phyloP scores from a whole-genome alignment of 139 green algal species.

The Dunaliella primolecta region DNA sequence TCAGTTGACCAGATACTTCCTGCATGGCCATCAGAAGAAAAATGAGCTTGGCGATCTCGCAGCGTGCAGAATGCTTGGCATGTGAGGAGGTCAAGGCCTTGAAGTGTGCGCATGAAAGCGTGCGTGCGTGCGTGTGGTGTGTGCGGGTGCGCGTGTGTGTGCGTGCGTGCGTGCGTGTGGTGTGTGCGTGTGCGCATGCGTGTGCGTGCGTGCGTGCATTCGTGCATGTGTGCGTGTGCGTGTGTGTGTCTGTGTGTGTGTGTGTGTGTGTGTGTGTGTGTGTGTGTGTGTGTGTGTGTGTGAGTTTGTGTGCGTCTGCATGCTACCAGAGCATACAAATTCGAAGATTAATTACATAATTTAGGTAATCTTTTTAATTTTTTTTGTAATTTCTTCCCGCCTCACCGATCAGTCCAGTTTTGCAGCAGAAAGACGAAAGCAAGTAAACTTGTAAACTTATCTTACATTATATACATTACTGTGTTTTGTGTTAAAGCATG shows the following conservation, averaged over 20 bases:
- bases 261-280: neutral
- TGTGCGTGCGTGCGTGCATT: neutral
- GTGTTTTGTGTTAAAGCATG: neutral
- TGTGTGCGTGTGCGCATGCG: neutral
- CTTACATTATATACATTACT: neutral
- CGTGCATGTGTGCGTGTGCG: neutral
- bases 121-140: too few species aligned
- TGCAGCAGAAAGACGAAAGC: neutral
- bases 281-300: neutral
- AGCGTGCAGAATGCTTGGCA: too few species aligned
- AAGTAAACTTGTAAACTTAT: neutral
- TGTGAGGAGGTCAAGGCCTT: too few species aligned
- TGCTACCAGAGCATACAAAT: neutral
- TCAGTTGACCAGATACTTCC: too few species aligned
- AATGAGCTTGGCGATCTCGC: too few species aligned
- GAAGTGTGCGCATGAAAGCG: too few species aligned
- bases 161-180: neutral
- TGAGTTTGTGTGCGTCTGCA: neutral
- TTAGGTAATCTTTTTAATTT: neutral
- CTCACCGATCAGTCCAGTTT: neutral
- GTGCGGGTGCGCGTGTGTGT: too few species aligned
- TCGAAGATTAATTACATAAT: neutral
- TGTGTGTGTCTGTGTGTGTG: neutral
- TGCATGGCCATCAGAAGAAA: too few species aligned
- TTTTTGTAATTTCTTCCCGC: neutral